Percentiles rank a stretch among this genome's conserved stretches.
These are phyloP conservation scores for Neurospora tetrasperma DNA, from an alignment of 495 filamentous ascomycete genomes.

Conservation along the genomic window DNA sequence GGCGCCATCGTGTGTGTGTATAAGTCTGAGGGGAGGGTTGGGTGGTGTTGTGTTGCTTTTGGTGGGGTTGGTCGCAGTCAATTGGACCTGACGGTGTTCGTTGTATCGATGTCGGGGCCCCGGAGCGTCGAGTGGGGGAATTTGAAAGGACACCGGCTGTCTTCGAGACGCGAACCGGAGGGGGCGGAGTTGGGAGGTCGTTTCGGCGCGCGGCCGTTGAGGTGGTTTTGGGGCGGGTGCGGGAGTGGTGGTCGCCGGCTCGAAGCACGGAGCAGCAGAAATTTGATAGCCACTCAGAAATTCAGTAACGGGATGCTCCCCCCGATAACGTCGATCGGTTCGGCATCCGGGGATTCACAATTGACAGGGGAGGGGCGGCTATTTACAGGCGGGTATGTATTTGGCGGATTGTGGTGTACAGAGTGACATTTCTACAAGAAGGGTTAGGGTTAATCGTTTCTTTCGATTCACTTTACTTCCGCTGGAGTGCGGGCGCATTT, in stretches of 20 bases:
- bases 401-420: neutral
- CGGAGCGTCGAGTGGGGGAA: neutral
- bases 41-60: constrained; percentile 5
- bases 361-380: neutral
- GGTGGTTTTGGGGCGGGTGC: constrained; percentile 1
- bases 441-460: neutral
- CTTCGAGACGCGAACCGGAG: neutral
- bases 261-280: neutral
- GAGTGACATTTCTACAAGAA: neutral
- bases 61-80: neutral
- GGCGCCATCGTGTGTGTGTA: constrained; percentile 34
- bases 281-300: neutral
- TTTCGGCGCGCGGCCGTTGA: neutral
- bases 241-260: neutral
- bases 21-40: neutral
- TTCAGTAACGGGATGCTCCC: neutral
- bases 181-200: neutral
- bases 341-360: neutral
- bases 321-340: neutral
- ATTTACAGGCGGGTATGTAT: neutral
- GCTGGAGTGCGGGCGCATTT: neutral
- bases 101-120: neutral
- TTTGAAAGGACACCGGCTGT: neutral
- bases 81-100: neutral
- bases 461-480: neutral